Conservation (phyloP, 345 rosid species). For the Abelmoschus esculentus region DNA sequence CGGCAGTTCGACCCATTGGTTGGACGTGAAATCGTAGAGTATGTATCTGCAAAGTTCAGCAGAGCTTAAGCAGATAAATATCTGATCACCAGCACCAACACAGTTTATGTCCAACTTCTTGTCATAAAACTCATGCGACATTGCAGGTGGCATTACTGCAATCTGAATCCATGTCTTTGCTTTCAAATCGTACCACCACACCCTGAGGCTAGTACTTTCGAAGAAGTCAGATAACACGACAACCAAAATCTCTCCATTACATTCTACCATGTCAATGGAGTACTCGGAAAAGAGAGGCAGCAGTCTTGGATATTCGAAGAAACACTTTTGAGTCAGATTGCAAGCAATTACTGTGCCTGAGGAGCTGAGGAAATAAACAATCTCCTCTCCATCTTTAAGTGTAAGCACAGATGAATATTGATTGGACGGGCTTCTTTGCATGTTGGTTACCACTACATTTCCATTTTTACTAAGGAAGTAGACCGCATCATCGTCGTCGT, state of each 20-base stretch:
- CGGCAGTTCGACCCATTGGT: conserved; percentile 60
- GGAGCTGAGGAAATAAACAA: conserved; percentile 64
- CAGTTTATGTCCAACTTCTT: conserved; percentile 78
- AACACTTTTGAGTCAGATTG: conserved; percentile 43
- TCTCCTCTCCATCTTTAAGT: conserved; percentile 37
- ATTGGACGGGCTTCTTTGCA: conserved; percentile 83
- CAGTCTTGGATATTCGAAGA: conserved; percentile 63
- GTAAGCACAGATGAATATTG: conserved; percentile 69
- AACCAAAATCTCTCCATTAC: conserved; percentile 60
- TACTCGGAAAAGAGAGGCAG: conserved; percentile 62
- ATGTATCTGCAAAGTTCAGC: conserved; percentile 47
- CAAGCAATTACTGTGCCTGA: conserved; percentile 60
- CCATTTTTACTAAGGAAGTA: conserved; percentile 84
- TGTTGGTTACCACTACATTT: conserved; percentile 61
- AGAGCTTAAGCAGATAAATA: conserved; percentile 65
- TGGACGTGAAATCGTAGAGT: conserved; percentile 36
- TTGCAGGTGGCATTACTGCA: conserved; percentile 64
- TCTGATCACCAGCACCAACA: conserved; percentile 53
- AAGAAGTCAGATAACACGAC: conserved; percentile 66
- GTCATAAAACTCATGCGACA: conserved; percentile 76
- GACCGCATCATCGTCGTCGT: conserved; percentile 34
- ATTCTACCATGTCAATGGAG: conserved; percentile 77
- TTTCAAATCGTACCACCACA: conserved; percentile 53
- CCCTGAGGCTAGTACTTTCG: conserved; percentile 67
- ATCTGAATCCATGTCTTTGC: conserved; percentile 49